Base-by-base conservation (phyloP, 441 rosid species). In the Francoa sonchifolia region DNA sequence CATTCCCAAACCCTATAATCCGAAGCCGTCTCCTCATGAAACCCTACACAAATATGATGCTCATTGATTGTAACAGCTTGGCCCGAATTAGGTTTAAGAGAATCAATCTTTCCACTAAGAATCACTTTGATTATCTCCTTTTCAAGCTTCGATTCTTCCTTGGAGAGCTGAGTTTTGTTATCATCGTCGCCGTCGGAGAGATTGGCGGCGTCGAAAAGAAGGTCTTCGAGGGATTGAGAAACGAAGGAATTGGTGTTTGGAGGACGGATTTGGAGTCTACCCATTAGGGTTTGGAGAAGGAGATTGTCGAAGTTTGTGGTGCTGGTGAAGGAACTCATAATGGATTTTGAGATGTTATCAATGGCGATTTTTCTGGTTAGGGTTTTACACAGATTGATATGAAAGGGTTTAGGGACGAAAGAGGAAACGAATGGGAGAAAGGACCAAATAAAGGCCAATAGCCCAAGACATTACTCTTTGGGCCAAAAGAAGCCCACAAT, bases 1-100 rank as follows among this genome's bases (percentile, higher is more conserved):
- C 97, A 89, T 69, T 89, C 97, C 97, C 97, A 89, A 1, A 82
- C 86, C 46, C 96, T 76, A 58, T 77, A 79, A 45, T 76, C 93
- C 17, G 87, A 77, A 4, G 67, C 94, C 15, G 61, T 58, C 26
- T 85, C 98, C 58, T 85, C 70, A 13, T 73, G 82, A 49, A 52
- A 82, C 54, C 82, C 90, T 19, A 85, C 68, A 48, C 89, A 85
- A 38, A 89, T 69, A 40, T 82, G 80, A 58, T 85, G 95, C 19
- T 82, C 96, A 30, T 79, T 73, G 45, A 85, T 59, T 1, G 84
- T 67, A 21, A 82, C 86, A 0, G 94, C 88, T 44, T 82, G 82
- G 1, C 94, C 84, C 0, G 98, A 85, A 59, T 79, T 89, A 34
- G 96, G 82, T 23, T 77, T 82, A 12, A 85, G 68, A 5, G 82